Percentiles rank a stretch among this genome's conserved stretches.
Conservation (phyloP, 2,329 filamentous ascomycete species). For the Botrytis fragariae region DNA sequence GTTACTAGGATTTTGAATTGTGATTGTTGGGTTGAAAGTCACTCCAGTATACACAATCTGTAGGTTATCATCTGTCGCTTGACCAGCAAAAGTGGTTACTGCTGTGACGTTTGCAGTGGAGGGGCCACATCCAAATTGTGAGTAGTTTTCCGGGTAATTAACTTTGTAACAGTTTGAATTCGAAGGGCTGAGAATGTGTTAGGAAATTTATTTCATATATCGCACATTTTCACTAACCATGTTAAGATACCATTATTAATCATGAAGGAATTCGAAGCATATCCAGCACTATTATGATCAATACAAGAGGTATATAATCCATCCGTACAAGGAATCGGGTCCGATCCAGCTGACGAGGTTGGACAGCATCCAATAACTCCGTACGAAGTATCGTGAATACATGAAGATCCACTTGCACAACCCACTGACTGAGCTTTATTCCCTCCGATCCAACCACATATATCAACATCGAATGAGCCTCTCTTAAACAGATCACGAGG, state of each 20-base stretch:
- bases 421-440: slow-evolving; percentile 26
- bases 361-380: slow-evolving; percentile 35
- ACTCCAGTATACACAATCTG: slow-evolving; percentile 35
- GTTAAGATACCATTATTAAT: slow-evolving; percentile 35
- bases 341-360: slow-evolving; percentile 24
- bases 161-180: slow-evolving; percentile 33
- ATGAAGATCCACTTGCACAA: slow-evolving; percentile 34
- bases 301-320: slow-evolving; percentile 37
- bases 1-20: slow-evolving; percentile 14
- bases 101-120: slow-evolving; percentile 29
- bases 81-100: slow-evolving; percentile 32
- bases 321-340: slow-evolving; percentile 31
- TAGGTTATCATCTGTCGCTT: slow-evolving; percentile 31
- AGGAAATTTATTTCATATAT: slow-evolving; percentile 18
- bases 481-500: slow-evolving; percentile 32
- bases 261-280: slow-evolving; percentile 26
- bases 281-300: slow-evolving; percentile 32
- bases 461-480: slow-evolving; percentile 27
- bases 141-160: slow-evolving; percentile 33
- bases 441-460: slow-evolving; percentile 38
- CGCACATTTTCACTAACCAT: slow-evolving; percentile 29
- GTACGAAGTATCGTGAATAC: slow-evolving; percentile 35
- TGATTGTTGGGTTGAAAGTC: slow-evolving; percentile 25
- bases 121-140: slow-evolving; percentile 35
- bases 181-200: slow-evolving; percentile 27